A percentile compares a stretch with the other conserved stretches of the same genome.
These are phyloP conservation scores for Cardamine chenopodiifolia DNA, from an alignment of 345 rosid genomes.

Conservation along the genomic window DNA sequence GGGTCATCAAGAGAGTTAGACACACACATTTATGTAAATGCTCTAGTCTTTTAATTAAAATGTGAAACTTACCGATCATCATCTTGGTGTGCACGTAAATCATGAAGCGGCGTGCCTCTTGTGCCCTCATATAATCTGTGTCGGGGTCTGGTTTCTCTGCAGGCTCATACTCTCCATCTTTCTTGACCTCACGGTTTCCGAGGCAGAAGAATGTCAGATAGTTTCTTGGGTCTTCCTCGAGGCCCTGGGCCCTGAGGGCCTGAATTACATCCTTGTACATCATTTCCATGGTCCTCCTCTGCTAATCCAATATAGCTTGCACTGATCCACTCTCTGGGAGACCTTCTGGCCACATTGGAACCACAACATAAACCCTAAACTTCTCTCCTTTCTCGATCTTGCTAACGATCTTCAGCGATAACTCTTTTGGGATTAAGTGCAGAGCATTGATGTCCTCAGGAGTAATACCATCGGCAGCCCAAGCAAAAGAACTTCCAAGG, in stretches of 20 bases:
- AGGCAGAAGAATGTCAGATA: conserved; percentile 95
- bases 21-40: not conserved
- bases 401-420: conserved; percentile 86
- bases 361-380: conserved; percentile 82
- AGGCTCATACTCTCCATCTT: conserved; percentile 88
- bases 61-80: conserved; percentile 82
- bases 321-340: conserved; percentile 92
- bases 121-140: conserved; percentile 59
- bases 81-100: conserved; percentile 95
- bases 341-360: conserved; percentile 99
- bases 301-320: conserved; percentile 98
- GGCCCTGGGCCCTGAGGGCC: conserved; percentile 74
- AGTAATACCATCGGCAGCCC: conserved; percentile 82
- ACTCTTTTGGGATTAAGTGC: conserved; percentile 95
- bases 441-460: conserved; percentile 86
- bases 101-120: conserved; percentile 84
- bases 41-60: not conserved
- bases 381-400: conserved; percentile 92
- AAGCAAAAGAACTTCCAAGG: conserved; percentile 86
- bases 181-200: conserved; percentile 92
- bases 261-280: conserved; percentile 83
- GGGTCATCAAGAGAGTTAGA: not conserved
- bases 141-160: conserved; percentile 75
- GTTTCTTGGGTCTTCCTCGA: conserved; percentile 82
- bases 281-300: conserved; percentile 96